Base-by-base conservation (phyloP, 176 grass and related monocot species). In the Cenchrus fungigraminus region DNA sequence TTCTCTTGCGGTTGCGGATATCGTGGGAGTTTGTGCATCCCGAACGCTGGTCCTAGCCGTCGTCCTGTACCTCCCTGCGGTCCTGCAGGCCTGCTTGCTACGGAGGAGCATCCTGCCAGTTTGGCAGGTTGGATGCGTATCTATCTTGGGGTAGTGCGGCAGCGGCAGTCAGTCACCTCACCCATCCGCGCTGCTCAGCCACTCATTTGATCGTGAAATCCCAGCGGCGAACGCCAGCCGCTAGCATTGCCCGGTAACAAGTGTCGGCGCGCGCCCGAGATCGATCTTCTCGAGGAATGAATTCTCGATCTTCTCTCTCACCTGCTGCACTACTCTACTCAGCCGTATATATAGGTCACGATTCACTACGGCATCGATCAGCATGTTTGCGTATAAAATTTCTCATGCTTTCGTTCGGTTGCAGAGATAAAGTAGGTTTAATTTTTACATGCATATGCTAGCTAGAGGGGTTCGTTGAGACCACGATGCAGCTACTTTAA, bases 111-210 rank as follows among this genome's bases (percentile, higher is more conserved):
- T 51, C 17, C 15, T 40, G 64, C 31, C 64, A 40, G 13, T 29
- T 55, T 55, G 12, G 28, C 72, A 25, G n/a, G 71, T 53, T 73
- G 25, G 25, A 25, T 25, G 25, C 25, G 25, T 25, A 25, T 25
- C 25, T 25, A 25, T 25, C 25, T 25, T 25, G 25, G 25, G 71
- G 31, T 29, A 53, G 12, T 17, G 49, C 15, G 49, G 25, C 2
- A 11, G 76, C 63, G 22, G 6, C 42, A 64, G 59, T 10, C 45
- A 65, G 61, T 79, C 77, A 78, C 53, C 42, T 49, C 76, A 78
- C 76, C 44, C 28, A 64, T 40, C 20, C 43, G 42, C 49, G 17
- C 16, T 53, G 47, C 8, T 29, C 42, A 78, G 20, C 56, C 52
- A 19, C 42, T 50, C 61, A 42, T 42, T 80, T 68, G 78, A 68